These are phyloP conservation scores for Mimosa pudica DNA, from an alignment of 306 rosid species.

Conservation along the genomic window DNA sequence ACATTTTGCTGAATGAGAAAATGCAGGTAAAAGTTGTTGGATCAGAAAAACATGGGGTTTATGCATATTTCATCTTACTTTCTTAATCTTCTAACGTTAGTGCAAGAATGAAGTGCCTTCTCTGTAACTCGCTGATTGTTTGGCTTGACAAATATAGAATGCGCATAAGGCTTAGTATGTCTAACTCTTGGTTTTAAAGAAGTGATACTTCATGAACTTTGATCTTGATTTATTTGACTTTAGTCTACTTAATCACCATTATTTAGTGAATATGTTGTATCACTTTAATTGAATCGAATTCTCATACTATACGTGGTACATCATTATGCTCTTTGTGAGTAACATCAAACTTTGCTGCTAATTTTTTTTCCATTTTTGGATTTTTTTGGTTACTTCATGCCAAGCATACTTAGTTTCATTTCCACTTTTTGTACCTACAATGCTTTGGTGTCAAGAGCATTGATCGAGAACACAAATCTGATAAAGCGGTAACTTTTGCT, in stretches of 20 bases:
- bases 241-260: slow-evolving; percentile 19
- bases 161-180: no score
- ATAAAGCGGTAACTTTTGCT: slow-evolving; percentile 91
- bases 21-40: slow-evolving; percentile 36
- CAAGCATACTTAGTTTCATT: slow-evolving; percentile 21
- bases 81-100: no score
- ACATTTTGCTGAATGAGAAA: slow-evolving; percentile 40
- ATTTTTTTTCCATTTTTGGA: neutral
- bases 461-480: slow-evolving; percentile 84
- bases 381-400: neutral
- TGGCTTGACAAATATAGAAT: no score
- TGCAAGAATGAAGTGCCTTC: no score
- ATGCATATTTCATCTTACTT: no score
- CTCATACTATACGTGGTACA: slow-evolving; percentile 92
- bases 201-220: slow-evolving; percentile 24
- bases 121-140: no score
- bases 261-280: neutral
- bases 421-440: slow-evolving; percentile 53
- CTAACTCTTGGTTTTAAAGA: slow-evolving; percentile 7
- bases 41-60: no score
- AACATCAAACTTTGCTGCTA: neutral
- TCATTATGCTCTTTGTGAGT: slow-evolving; percentile 82
- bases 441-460: slow-evolving; percentile 87
- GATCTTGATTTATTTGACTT: slow-evolving; percentile 14
- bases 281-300: slow-evolving; percentile 43